Evolutionary conservation across 176 grass and related monocot species (phyloP), one percentile per base, ranked within the genome.

Genomic region (Miscanthus lutarioriparius): DNA sequence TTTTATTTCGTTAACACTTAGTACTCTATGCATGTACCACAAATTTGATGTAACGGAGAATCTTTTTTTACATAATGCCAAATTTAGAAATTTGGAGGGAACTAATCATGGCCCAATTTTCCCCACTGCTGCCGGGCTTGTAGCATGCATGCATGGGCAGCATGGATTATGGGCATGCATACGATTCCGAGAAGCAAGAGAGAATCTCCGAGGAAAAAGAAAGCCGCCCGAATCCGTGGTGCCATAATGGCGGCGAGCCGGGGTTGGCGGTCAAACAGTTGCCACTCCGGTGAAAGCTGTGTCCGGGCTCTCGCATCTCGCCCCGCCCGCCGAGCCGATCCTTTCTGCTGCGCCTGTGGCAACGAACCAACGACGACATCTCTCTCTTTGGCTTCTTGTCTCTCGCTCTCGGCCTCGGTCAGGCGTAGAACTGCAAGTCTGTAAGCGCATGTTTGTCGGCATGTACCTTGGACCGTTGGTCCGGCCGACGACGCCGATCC

Each of bases 231-330:
- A 14, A 27, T 86, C 11, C 14, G 37, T 37, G 14, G 26, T 25
- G 67, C 41, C 14, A 51, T 80, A 39, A 80, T 19, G 40, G 40
- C 14, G 43, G 0, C 16, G 30, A 39, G 9, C 10, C 77, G 4
- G 38, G 44, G 4, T 6, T 22, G 7, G 22, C 1, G 39, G 83
- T 70, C 37, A 71, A 78, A 36, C 65, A 62, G 65, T 47, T 78
- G 7, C 75, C 37, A 13, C 48, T 78, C 40, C 25, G 23, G 64
- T 85, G 83, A 78, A 83, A 84, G 17, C 44, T 38, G 45, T 20
- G 53, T 58, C 53, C 17, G 19, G 25, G 23, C 59, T 5, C 44
- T 4, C 47, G 19, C 19, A 2, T 0, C 23, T 62, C 59, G 62
- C 10, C 3, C 58, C 58, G 58, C n/a, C 23, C 23, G 23, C 59